Conservation (phyloP, 2,329 filamentous ascomycete genomes). For the Calonectria pteridis region DNA sequence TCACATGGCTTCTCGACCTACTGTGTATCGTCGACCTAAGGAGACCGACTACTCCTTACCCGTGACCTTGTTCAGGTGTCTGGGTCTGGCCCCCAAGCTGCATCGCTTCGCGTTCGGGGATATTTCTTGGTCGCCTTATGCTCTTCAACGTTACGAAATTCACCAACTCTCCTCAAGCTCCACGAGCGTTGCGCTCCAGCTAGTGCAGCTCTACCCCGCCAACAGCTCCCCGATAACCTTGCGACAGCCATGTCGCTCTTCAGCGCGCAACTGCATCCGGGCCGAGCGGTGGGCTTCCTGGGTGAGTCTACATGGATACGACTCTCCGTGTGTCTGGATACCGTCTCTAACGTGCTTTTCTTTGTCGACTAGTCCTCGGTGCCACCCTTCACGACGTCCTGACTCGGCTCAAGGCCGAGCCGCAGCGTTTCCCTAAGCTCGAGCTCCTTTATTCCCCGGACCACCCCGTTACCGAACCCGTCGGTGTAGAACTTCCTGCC, state of each 20-base stretch:
- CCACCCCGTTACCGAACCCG: slow-evolving; percentile 79
- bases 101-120: background rate
- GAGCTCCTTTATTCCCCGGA: slow-evolving; percentile 85
- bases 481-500: slow-evolving; percentile 80
- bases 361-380: slow-evolving; percentile 76
- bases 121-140: slow-evolving; percentile 20
- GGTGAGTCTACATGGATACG: slow-evolving; percentile 48
- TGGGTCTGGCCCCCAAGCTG: background rate
- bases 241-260: slow-evolving; percentile 60
- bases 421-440: slow-evolving; percentile 84
- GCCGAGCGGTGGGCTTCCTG: slow-evolving; percentile 74
- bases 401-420: slow-evolving; percentile 88
- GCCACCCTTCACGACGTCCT: slow-evolving; percentile 92
- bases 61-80: slow-evolving; percentile 31
- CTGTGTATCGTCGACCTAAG: background rate
- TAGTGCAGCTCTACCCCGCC: slow-evolving; percentile 38
- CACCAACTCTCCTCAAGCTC: slow-evolving; percentile 19
- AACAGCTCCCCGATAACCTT: slow-evolving; percentile 30
- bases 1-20: slow-evolving; percentile 23
- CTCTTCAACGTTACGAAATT: slow-evolving; percentile 6
- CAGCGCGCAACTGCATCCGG: slow-evolving; percentile 74
- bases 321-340: background rate
- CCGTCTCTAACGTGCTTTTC: background rate
- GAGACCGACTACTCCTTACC: slow-evolving; percentile 17
- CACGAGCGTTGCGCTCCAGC: slow-evolving; percentile 32